Evolutionary conservation across 1,139 yeast genomes (phyloP).

Genomic region (Meyerozyma athensensis): DNA sequence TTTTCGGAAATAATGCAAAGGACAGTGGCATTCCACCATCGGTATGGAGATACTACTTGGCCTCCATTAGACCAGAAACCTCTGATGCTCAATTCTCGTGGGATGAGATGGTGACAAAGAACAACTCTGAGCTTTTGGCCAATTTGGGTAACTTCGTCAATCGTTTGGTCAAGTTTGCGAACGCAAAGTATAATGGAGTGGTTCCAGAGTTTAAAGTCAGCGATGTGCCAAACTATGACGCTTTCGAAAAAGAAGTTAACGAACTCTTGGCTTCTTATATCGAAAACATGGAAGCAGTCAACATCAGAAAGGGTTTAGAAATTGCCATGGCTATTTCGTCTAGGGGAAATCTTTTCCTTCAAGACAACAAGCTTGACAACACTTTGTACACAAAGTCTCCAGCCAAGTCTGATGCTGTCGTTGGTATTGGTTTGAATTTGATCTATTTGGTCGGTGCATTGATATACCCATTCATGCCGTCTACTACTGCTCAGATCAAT

Average conservation of each 20-base stretch:
- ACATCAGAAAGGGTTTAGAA: conserved; percentile 85
- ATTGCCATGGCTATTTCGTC: conserved; percentile 86
- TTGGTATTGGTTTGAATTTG: conserved; percentile 85
- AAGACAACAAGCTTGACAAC: conserved; percentile 93
- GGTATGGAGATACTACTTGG: conserved; percentile 96
- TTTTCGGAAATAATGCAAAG: conserved; percentile 95
- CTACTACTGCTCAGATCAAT: conserved; percentile 62
- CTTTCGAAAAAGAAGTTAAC: conserved; percentile 57
- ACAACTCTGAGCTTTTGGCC: conserved; percentile 88
- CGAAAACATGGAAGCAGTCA: conserved; percentile 71
- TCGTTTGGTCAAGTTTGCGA: conserved; percentile 84
- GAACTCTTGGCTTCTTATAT: conserved; percentile 56
- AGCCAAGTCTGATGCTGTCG: conserved; percentile 83
- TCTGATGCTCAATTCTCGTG: conserved; percentile 96
- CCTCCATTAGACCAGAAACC: conserved; percentile 90
- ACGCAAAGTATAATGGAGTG: conserved; percentile 88
- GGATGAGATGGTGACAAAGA: conserved; percentile 91
- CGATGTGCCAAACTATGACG: conserved; percentile 45
- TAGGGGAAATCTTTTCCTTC: conserved; percentile 91
- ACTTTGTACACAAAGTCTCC: conserved; percentile 72
- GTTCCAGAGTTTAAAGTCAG: conserved; percentile 58
- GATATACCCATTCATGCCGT: conserved; percentile 88
- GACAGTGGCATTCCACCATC: conserved; percentile 88
- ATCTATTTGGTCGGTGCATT: conserved; percentile 78
- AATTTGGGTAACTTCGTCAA: conserved; percentile 96